Evolutionary conservation across 2,329 filamentous ascomycete species (phyloP).

Genomic region (Penicillium sp.): DNA sequence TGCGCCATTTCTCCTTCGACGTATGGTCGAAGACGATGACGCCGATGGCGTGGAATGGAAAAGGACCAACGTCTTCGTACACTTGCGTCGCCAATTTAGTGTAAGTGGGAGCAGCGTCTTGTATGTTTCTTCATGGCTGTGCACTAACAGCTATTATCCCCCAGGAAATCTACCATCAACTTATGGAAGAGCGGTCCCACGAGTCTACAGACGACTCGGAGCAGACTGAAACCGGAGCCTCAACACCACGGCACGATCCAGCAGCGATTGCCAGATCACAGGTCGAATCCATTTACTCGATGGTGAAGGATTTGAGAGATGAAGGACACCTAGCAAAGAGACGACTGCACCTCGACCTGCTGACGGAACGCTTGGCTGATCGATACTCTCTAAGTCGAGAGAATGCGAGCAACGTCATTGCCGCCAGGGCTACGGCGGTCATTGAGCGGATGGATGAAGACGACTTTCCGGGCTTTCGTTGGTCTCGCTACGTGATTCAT

Average conservation of each 20-base stretch:
- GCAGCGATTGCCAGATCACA: conserved; percentile 28
- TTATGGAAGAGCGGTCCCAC: conserved; percentile 24
- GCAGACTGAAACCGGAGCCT: conserved; percentile 17
- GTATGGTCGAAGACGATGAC: conserved; percentile 43
- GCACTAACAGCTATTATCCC: neutral
- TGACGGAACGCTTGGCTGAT: conserved; percentile 27
- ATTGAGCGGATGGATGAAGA: conserved; percentile 35
- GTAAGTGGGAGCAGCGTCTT: conserved; percentile 21
- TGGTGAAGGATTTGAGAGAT: conserved; percentile 36
- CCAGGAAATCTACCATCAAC: conserved; percentile 31
- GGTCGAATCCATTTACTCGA: conserved; percentile 32
- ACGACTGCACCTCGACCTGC: conserved; percentile 33
- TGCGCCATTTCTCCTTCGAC: conserved; percentile 40
- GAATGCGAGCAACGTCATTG: conserved; percentile 34
- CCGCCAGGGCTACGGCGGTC: conserved; percentile 27
- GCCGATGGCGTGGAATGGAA: conserved; percentile 41
- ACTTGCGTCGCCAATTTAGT: conserved; percentile 40
- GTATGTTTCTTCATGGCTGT: neutral
- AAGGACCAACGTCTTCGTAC: conserved; percentile 39
- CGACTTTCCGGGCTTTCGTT: conserved; percentile 32
- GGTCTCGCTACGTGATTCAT: conserved; percentile 39
- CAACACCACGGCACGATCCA: conserved; percentile 21
- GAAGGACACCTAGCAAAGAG: conserved; percentile 38
- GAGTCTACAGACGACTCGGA: conserved; percentile 14
- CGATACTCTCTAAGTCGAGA: conserved; percentile 29